Base-by-base conservation (phyloP, 2,329 filamentous ascomycete genomes). In the Diaporthe amygdali region DNA sequence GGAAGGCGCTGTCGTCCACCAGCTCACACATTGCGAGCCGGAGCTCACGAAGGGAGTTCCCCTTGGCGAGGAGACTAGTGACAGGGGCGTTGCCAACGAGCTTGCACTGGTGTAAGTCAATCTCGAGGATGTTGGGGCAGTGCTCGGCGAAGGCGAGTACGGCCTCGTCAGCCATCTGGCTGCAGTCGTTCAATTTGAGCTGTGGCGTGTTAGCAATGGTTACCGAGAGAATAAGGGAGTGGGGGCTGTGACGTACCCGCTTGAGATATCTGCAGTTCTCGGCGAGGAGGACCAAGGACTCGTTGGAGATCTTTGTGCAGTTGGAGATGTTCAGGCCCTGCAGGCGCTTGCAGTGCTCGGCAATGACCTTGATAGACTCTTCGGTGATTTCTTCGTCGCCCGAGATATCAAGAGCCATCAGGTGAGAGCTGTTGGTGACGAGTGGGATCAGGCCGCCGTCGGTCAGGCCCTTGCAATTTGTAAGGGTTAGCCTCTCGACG, bases 101-200 rank as follows among this genome's bases (percentile, higher is more conserved):
- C 68, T 86, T 88, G 84, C 96, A 97, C 76, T 94, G 93, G 76
- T 97, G 94, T 17, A 99, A 89, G 79, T 99, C 96, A 73, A 99
- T 97, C 81, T 99, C 96, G 73, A 99, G 91, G 39, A 99, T 95
- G 75, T 97, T 96, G 15, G 92, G 94, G 80, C 96, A 98, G 81
- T 97, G 90, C 55, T 91, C 87, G 7, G 96, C 96, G 79, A 99
- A 97, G 4, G 95, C 93, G 71, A 94, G 85, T 74, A 98, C 92
- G 8, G 95, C 92, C 61, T 88, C 87, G 79, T 98, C 94, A 47
- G 93, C 94, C 41, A 98, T 85, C 81, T 97, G 93, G n/a, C 84
- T 82, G 79, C 96, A 97, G 70, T 95, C 93, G 81, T 98, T 99
- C 73, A 99, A 88, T 89, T 99, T 99, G 75, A 99, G 88, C 91